phyloP scores from a whole-genome alignment of 331 rosid species.

The Malus hybrid region DNA sequence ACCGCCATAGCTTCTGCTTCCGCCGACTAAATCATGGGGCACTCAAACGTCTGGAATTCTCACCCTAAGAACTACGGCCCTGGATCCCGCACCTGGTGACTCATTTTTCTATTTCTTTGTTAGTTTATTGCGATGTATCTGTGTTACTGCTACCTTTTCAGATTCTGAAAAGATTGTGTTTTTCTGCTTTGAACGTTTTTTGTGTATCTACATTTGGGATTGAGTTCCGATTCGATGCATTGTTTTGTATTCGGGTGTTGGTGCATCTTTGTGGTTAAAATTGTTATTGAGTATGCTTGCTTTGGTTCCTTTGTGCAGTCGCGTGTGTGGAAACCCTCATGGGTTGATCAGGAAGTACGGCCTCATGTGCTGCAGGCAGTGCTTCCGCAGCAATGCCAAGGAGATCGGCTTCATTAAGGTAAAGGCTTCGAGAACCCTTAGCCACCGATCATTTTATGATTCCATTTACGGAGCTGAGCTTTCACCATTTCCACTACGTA shows the following conservation, averaged over 20 bases:
- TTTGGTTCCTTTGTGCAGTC: conserved; percentile 30
- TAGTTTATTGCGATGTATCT: neutral
- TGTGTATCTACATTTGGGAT: neutral
- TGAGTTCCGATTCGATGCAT: neutral
- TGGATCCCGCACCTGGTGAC: conserved; percentile 83
- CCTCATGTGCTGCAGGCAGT: conserved; percentile 91
- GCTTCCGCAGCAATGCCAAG: conserved; percentile 95
- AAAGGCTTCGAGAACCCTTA: neutral
- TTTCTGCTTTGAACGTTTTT: neutral
- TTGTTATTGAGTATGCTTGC: neutral
- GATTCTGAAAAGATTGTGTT: neutral
- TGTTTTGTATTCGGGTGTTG: no score
- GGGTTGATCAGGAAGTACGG: conserved; percentile 87
- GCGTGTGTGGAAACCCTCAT: conserved; percentile 86
- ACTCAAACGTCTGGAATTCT: conserved; percentile 89
- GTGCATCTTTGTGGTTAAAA: neutral
- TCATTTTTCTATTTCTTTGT: neutral
- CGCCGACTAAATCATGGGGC: conserved; percentile 49
- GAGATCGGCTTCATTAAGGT: conserved; percentile 95
- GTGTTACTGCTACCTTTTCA: no score
- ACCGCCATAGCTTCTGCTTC: neutral
- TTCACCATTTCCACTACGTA: neutral
- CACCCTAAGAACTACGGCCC: conserved; percentile 93
- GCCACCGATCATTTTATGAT: neutral
- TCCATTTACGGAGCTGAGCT: neutral